These are phyloP conservation scores for Trichoderma sp. DNA, from an alignment of 2,329 filamentous ascomycete species.

Conservation along the genomic window DNA sequence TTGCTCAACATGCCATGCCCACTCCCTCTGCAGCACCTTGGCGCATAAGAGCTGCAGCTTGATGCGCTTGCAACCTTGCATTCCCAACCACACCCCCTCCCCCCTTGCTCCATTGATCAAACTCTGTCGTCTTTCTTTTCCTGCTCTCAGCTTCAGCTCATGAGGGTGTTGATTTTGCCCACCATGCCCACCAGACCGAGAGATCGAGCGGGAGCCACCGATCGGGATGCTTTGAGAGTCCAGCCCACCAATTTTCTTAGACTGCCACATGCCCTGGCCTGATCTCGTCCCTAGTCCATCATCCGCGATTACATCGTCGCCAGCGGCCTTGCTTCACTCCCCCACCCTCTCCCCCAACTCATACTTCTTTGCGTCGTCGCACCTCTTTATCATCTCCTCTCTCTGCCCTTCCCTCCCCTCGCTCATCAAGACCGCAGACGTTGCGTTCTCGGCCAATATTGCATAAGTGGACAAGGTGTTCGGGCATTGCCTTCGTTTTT, in stretches of 20 bases:
- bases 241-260: constrained; percentile 4
- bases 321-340: constrained; percentile 10
- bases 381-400: constrained; percentile 17
- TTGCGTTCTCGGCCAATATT: constrained; percentile 10
- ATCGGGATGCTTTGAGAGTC: constrained; percentile 15
- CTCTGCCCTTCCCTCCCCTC: not conserved
- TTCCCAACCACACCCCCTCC: constrained; percentile 6
- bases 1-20: constrained; percentile 10
- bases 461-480: constrained; percentile 9
- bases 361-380: constrained; percentile 14
- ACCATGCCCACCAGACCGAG: constrained; percentile 16
- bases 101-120: constrained; percentile 7
- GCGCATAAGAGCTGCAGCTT: constrained; percentile 16
- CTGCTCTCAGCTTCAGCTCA: not conserved
- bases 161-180: constrained; percentile 6
- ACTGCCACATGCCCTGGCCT: constrained; percentile 13
- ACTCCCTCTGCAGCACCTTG: constrained; percentile 10
- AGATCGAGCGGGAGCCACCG: constrained; percentile 23
- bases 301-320: constrained; percentile 14
- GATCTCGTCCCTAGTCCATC: not conserved
- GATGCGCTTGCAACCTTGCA: constrained; percentile 17
- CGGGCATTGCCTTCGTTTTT: constrained; percentile 11
- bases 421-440: not conserved
- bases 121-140: constrained; percentile 1
- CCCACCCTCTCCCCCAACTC: constrained; percentile 1